These are phyloP conservation scores for Hemileia vastatrix DNA, from an alignment of 1,284 basidiomycete genomes.

Conservation along the genomic window DNA sequence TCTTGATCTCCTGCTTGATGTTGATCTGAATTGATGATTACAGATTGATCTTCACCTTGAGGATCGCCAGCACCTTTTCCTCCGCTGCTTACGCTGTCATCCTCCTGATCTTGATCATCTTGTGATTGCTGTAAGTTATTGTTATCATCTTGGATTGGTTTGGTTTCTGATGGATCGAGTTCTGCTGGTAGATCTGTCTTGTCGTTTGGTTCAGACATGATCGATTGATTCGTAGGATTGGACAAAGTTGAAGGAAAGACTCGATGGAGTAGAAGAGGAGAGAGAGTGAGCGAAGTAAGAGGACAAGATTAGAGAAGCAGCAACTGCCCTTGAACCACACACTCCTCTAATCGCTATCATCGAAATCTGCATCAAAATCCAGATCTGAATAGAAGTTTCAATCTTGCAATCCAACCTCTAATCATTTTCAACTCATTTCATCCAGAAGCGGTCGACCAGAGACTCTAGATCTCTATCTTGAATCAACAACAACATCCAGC, in stretches of 20 bases:
- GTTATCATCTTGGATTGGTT: background rate
- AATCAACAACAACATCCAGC: too few species aligned
- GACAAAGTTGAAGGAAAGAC: background rate
- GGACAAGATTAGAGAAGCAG: too few species aligned
- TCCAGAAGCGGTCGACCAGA: too few species aligned
- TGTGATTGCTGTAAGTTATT: background rate
- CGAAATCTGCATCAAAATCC: too few species aligned
- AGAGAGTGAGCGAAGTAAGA: too few species aligned
- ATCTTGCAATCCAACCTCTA: too few species aligned
- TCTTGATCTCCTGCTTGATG: too few species aligned
- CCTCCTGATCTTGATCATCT: background rate
- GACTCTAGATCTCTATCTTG: too few species aligned
- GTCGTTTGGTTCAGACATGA: background rate
- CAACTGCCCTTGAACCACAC: too few species aligned
- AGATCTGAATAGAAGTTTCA: too few species aligned
- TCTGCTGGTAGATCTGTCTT: background rate
- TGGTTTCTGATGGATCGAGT: background rate
- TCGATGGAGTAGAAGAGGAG: background rate
- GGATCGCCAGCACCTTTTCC: background rate
- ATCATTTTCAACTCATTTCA: too few species aligned
- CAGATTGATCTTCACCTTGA: background rate
- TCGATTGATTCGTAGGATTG: background rate
- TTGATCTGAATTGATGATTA: background rate
- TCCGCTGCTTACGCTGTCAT: background rate
- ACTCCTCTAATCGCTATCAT: too few species aligned